Percentiles rank a stretch among this genome's conserved stretches.
Evolutionary conservation across 148 eudicot species (phyloP).

Genomic region (Cornus controversa): DNA sequence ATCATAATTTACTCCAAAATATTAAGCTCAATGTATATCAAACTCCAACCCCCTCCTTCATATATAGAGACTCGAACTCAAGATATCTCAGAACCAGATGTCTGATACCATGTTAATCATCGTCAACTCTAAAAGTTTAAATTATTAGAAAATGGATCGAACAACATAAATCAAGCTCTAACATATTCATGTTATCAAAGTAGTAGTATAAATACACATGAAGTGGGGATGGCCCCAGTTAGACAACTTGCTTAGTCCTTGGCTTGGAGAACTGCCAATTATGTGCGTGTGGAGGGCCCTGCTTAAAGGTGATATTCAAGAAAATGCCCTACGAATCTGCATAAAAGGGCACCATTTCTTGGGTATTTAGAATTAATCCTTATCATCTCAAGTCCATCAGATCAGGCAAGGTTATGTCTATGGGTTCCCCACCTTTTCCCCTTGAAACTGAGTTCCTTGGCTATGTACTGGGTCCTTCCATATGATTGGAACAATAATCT

Average conservation of each 20-base stretch:
- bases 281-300: too few relatives aligned
- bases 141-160: too few relatives aligned
- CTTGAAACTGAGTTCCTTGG: not conserved
- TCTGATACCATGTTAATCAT: too few relatives aligned
- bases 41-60: too few relatives aligned
- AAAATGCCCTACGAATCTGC: constrained; percentile 13
- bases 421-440: constrained; percentile 1
- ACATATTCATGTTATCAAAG: too few relatives aligned
- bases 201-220: too few relatives aligned
- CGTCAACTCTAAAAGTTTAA: too few relatives aligned
- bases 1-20: too few relatives aligned
- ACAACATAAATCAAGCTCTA: too few relatives aligned
- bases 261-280: constrained; percentile 9
- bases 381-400: constrained; percentile 18
- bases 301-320: constrained; percentile 5
- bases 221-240: not conserved
- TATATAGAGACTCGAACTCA: too few relatives aligned
- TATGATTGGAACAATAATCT: constrained; percentile 1
- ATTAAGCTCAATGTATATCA: too few relatives aligned
- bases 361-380: constrained; percentile 27
- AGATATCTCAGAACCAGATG: too few relatives aligned
- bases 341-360: constrained; percentile 10
- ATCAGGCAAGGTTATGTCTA: constrained; percentile 18
- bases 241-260: constrained; percentile 22
- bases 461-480: constrained; percentile 10